phyloP scores from a whole-genome alignment of 1,284 basidiomycete genomes.

The Sparassis latifolia region DNA sequence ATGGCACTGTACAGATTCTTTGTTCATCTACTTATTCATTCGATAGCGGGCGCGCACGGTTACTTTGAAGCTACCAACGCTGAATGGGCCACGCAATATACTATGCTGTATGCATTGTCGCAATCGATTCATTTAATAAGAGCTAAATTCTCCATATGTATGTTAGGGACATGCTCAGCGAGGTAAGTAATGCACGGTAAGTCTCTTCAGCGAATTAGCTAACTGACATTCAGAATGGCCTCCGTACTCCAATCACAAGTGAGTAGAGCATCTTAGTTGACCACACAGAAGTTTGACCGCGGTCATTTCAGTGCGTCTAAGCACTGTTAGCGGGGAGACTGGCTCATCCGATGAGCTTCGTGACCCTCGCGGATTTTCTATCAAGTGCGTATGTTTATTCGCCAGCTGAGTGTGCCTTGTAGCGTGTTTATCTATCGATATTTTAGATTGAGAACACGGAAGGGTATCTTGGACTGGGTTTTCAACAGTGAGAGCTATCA shows the following conservation, averaged over 20 bases:
- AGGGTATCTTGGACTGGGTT: slow-evolving; percentile 87
- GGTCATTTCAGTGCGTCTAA: slow-evolving; percentile 64
- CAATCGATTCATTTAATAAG: not conserved
- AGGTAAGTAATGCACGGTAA: slow-evolving; percentile 1
- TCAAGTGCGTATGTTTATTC: slow-evolving; percentile 16
- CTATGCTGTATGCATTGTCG: slow-evolving; percentile 16
- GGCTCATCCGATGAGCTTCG: slow-evolving; percentile 87
- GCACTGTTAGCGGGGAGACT: slow-evolving; percentile 83
- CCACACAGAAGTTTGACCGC: too few species aligned
- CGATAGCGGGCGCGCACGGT: slow-evolving; percentile 45
- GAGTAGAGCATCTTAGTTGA: not conserved
- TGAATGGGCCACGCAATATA: slow-evolving; percentile 19
- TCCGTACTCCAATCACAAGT: slow-evolving; percentile 18
- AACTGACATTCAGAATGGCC: slow-evolving; percentile 26
- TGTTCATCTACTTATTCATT: not conserved
- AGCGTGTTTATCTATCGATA: not conserved
- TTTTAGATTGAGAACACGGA: slow-evolving; percentile 48
- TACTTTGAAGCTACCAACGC: slow-evolving; percentile 40
- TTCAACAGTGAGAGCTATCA: slow-evolving; percentile 50
- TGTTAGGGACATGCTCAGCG: slow-evolving; percentile 18
- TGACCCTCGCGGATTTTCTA: slow-evolving; percentile 66
- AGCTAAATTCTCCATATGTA: not conserved
- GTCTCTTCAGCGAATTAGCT: slow-evolving; percentile 38
- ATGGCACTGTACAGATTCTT: not conserved
- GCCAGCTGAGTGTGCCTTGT: not conserved